Percentiles rank a stretch among this genome's conserved stretches.
Conservation (phyloP, 2,329 filamentous ascomycete genomes). For the Proliferodiscus dingleyae region DNA sequence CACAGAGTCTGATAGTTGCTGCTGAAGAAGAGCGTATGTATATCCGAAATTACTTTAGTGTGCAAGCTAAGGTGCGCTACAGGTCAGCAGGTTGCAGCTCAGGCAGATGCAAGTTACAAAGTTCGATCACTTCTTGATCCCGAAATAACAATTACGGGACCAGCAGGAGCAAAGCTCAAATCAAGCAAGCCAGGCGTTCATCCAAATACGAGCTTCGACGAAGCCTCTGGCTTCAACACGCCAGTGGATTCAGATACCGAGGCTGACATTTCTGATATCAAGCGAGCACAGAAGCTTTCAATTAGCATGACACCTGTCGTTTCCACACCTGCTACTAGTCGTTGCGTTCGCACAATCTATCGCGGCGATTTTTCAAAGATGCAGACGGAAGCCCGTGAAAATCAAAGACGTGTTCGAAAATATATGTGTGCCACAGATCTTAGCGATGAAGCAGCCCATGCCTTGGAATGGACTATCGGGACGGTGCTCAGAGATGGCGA, state of each 20-base stretch:
- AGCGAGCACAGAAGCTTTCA: slow-evolving; percentile 77
- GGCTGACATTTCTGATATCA: slow-evolving; percentile 77
- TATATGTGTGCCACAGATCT: slow-evolving; percentile 96
- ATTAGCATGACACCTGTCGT: slow-evolving; percentile 77
- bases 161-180: slow-evolving; percentile 57
- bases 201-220: slow-evolving; percentile 79
- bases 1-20: slow-evolving; percentile 63
- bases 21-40: slow-evolving; percentile 74
- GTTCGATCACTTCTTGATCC: slow-evolving; percentile 45
- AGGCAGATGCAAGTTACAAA: slow-evolving; percentile 25
- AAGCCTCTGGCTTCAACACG: slow-evolving; percentile 45
- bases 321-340: slow-evolving; percentile 68
- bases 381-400: slow-evolving; percentile 71
- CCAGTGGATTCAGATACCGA: slow-evolving; percentile 81
- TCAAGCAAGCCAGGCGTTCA: slow-evolving; percentile 59
- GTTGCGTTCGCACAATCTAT: slow-evolving; percentile 84
- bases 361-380: slow-evolving; percentile 79
- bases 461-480: slow-evolving; percentile 94
- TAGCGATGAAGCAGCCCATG: slow-evolving; percentile 90
- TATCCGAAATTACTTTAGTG: not conserved
- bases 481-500: slow-evolving; percentile 92
- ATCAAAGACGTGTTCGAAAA: slow-evolving; percentile 73
- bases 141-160: slow-evolving; percentile 58
- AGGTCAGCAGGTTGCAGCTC: slow-evolving; percentile 21
- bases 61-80: slow-evolving; percentile 5